Evolutionary conservation across 1,284 basidiomycete species (phyloP).

Genomic region (Boletus mariae): DNA sequence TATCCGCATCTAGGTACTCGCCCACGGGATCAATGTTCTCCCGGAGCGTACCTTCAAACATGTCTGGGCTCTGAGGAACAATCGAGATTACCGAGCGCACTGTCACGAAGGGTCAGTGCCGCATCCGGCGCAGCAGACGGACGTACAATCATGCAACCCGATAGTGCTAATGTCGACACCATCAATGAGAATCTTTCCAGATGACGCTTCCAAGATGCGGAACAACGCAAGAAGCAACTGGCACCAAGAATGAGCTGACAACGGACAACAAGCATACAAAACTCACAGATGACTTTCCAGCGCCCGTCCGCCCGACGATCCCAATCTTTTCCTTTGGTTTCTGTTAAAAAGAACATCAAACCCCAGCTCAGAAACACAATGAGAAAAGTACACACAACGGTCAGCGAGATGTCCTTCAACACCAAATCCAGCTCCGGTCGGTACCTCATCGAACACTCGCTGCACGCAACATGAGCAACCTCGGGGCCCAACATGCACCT

Average conservation of each 20-base stretch:
- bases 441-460: slow-evolving; percentile 80
- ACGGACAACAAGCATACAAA: neutral
- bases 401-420: slow-evolving; percentile 70
- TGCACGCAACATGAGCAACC: slow-evolving; percentile 24
- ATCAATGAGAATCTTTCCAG: slow-evolving; percentile 81
- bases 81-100: slow-evolving; percentile 31
- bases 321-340: slow-evolving; percentile 81
- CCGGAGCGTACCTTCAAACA: no score
- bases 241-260: neutral
- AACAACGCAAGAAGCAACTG: slow-evolving; percentile 51
- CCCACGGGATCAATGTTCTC: no score
- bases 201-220: slow-evolving; percentile 79
- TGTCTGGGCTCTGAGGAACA: no score
- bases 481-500: neutral
- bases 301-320: slow-evolving; percentile 84
- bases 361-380: neutral
- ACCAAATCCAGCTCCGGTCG: slow-evolving; percentile 78
- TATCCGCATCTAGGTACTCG: no score
- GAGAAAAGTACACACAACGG: slow-evolving; percentile 40
- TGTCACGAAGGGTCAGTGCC: slow-evolving; percentile 22
- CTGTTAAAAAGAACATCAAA: slow-evolving; percentile 30
- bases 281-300: slow-evolving; percentile 83
- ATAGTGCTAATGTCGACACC: slow-evolving; percentile 80
- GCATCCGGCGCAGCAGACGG: neutral
- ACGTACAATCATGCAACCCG: slow-evolving; percentile 74